These are phyloP conservation scores for Puccinia polysora DNA, from an alignment of 1,284 basidiomycete genomes.

Conservation along the genomic window DNA sequence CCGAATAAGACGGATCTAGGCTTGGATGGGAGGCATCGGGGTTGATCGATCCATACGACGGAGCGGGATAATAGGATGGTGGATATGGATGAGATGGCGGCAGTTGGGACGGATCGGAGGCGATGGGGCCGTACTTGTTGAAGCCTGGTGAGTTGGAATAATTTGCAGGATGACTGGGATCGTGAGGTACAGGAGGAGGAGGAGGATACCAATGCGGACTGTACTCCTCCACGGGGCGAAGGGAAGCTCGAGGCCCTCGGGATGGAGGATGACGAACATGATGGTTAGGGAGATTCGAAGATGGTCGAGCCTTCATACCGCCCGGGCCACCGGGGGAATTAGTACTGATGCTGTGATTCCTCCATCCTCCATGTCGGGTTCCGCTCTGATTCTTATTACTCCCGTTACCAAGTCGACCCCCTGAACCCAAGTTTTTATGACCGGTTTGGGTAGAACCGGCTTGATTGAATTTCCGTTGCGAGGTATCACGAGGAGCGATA, in stretches of 20 bases:
- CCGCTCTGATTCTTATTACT: neutral
- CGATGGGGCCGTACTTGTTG: neutral
- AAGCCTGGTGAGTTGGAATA: neutral
- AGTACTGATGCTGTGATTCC: neutral
- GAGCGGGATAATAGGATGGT: neutral
- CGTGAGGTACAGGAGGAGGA: too few species aligned
- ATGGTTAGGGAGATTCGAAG: neutral
- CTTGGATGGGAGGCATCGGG: neutral
- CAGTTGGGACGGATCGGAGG: neutral
- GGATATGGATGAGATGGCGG: neutral
- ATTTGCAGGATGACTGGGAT: neutral
- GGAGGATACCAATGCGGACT: neutral
- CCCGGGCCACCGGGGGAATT: neutral
- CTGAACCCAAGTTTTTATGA: neutral
- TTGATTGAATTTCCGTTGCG: neutral
- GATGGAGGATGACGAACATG: neutral
- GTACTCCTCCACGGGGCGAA: neutral
- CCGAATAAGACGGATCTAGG: neutral
- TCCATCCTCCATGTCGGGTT: neutral
- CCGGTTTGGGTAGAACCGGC: neutral
- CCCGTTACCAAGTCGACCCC: neutral
- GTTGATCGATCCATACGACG: neutral
- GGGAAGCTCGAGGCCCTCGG: neutral
- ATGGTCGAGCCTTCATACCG: neutral
- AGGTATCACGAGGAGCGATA: neutral